phyloP scores from a whole-genome alignment of 164 flowering plant genomes.

The Houttuynia cordata region DNA sequence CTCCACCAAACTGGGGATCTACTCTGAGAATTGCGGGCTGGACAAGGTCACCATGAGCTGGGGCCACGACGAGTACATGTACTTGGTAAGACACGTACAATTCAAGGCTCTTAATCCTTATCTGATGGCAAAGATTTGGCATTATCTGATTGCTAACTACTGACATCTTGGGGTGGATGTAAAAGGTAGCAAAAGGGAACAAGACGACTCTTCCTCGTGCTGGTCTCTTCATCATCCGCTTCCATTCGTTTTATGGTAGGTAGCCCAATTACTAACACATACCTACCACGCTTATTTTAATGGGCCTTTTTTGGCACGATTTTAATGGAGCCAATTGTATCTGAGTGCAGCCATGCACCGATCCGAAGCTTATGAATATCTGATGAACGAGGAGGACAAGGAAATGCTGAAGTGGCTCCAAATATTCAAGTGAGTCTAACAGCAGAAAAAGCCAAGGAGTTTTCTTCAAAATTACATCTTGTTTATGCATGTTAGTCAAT shows the following conservation, averaged over 20 bases:
- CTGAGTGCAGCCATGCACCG: slow-evolving; percentile 20
- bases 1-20: slow-evolving; percentile 48
- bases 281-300: too few species aligned
- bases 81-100: slow-evolving; percentile 31
- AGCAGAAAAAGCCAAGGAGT: background rate
- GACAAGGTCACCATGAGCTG: slow-evolving; percentile 55
- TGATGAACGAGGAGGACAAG: slow-evolving; percentile 30
- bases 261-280: too few species aligned
- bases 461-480: background rate
- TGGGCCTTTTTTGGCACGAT: background rate
- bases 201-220: slow-evolving; percentile 51
- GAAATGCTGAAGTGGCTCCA: slow-evolving; percentile 34
- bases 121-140: background rate
- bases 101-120: background rate
- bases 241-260: slow-evolving; percentile 68
- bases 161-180: background rate
- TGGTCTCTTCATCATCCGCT: slow-evolving; percentile 61
- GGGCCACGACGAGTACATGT: slow-evolving; percentile 84
- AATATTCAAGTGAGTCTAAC: slow-evolving; percentile 19
- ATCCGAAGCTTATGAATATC: slow-evolving; percentile 19
- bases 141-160: background rate
- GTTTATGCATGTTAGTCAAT: background rate
- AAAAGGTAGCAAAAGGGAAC: slow-evolving; percentile 52
- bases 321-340: background rate
- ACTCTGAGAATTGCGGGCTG: slow-evolving; percentile 53